Evolutionary conservation across 495 filamentous ascomycete genomes (phyloP), one percentile per base, ranked within the genome.

Genomic region (Zalerion maritima): DNA sequence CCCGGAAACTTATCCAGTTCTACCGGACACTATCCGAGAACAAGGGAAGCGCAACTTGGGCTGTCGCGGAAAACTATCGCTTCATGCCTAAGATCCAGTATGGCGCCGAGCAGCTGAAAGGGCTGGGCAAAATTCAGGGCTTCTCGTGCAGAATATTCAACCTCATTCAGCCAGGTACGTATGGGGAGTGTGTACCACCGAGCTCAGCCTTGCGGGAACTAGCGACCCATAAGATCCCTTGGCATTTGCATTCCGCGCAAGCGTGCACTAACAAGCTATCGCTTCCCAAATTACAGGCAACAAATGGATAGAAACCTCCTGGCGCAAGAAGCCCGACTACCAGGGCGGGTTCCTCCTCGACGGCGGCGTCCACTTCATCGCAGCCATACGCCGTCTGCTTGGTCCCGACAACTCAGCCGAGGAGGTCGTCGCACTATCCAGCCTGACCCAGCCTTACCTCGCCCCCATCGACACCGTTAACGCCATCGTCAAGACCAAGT

Each of bases 261-360:
- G n/a, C n/a, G n/a, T n/a, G n/a, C n/a, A n/a, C n/a, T n/a, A n/a
- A n/a, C n/a, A n/a, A n/a, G n/a, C n/a, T n/a, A n/a, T n/a, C n/a
- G n/a, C n/a, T n/a, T n/a, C n/a, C n/a, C n/a, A n/a, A n/a, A n/a
- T n/a, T n/a, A n/a, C n/a, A n/a, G 44, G 39, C 8, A 60, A 58
- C 29, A 57, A 58, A 40, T 64, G 55, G 34, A 59, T 46, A 35
- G 60, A 78, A 31, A 91, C 82, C 2, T 54, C 60, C 27, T 89
- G 81, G 81, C 70, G 81, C 12, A 81, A 77, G 42, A 64, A 35
- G 9, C 81, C 81, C 0, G 53, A 63, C 19, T 68, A 84, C 42
- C 77, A 82, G 45, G 81, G 79, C 14, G 81, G 81, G 12, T 89
- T 85, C 41, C 45, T 85, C 12, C 56, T 87, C 1, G 81, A 86